Conservation (phyloP, 202 grass and related monocot genomes). For the Carex arenaria region DNA sequence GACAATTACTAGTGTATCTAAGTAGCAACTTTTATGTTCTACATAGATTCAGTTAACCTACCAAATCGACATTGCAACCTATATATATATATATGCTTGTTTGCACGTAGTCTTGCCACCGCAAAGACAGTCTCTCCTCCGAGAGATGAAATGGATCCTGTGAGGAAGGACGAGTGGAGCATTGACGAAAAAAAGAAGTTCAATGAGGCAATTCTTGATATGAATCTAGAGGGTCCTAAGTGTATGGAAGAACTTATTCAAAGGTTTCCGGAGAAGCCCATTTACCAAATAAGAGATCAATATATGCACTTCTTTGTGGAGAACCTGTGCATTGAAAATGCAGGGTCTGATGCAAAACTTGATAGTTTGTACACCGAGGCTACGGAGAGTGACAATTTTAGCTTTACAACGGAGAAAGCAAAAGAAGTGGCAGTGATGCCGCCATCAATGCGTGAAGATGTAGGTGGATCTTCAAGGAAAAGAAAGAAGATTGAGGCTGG, state of each 20-base stretch:
- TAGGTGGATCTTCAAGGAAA: neutral
- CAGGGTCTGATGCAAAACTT: neutral
- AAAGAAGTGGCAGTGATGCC: neutral
- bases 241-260: slow-evolving; percentile 7
- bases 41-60: slow-evolving; percentile 7
- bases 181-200: slow-evolving; percentile 26
- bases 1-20: slow-evolving; percentile 6
- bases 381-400: slow-evolving; percentile 4
- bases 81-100: slow-evolving; percentile 2
- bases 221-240: neutral
- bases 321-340: slow-evolving; percentile 4
- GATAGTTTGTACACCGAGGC: neutral
- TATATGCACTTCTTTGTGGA: slow-evolving; percentile 17
- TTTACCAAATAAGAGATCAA: slow-evolving; percentile 25
- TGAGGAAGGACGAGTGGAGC: slow-evolving; percentile 28
- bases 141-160: slow-evolving; percentile 18
- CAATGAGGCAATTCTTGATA: slow-evolving; percentile 8
- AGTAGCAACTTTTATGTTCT: slow-evolving; percentile 9
- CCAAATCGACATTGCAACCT: neutral
- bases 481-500: neutral
- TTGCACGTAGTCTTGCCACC: neutral
- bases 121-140: neutral
- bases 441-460: neutral
- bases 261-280: slow-evolving; percentile 29
- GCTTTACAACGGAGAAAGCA: slow-evolving; percentile 4